phyloP scores from a whole-genome alignment of 768 basidiomycete genomes.

The Suillus alpinus region DNA sequence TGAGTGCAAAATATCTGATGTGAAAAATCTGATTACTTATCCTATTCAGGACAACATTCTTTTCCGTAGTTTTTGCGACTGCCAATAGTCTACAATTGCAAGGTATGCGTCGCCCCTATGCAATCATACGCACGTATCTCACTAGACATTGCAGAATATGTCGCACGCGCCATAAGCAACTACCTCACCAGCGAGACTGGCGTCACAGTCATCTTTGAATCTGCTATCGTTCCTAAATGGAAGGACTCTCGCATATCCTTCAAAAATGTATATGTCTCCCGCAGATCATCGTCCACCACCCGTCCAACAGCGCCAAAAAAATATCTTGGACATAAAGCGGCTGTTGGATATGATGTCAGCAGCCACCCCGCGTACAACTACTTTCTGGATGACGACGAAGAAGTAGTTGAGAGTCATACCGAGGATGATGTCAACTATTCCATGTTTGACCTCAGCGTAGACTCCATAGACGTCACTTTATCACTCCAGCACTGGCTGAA shows the following conservation, averaged over 20 bases:
- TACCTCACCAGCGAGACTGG: constrained; percentile 94
- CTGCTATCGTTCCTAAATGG: constrained; percentile 97
- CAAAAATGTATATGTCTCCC: constrained; percentile 93
- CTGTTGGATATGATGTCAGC: constrained; percentile 72
- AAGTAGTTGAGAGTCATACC: constrained; percentile 23
- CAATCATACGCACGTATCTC: neutral
- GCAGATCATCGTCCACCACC: constrained; percentile 49
- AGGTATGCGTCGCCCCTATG: constrained; percentile 42
- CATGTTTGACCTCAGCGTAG: constrained; percentile 90
- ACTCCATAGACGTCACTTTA: constrained; percentile 93
- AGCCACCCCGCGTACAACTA: constrained; percentile 72
- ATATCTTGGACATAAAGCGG: constrained; percentile 48
- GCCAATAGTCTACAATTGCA: constrained; percentile 85
- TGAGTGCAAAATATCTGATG: constrained; percentile 10
- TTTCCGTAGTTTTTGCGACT: constrained; percentile 88
- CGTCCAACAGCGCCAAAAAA: constrained; percentile 16
- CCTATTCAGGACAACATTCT: constrained; percentile 78
- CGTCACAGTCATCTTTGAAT: constrained; percentile 93
- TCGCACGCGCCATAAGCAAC: constrained; percentile 86
- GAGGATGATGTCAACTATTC: constrained; percentile 73
- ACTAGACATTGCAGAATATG: constrained; percentile 51
- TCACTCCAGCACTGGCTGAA: constrained; percentile 92
- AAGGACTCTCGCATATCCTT: constrained; percentile 94
- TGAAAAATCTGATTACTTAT: constrained; percentile 5
- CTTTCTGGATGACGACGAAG: constrained; percentile 59